Evolutionary conservation across 169 alveolate species (phyloP), one percentile per base, ranked within the genome.

Genomic region (Plasmodium sp.): DNA sequence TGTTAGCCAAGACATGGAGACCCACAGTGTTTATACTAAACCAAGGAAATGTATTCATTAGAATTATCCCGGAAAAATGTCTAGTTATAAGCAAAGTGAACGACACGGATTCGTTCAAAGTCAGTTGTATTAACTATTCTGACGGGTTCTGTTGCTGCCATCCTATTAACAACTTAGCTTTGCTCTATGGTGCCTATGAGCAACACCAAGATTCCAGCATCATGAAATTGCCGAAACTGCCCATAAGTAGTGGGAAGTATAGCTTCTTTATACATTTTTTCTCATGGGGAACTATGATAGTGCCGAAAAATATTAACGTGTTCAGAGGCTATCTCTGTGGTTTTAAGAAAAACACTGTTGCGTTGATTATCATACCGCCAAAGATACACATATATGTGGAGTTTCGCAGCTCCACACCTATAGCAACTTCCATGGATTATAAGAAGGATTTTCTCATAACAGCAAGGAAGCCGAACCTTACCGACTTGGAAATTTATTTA

Each of bases 91-190:
- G 95, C 12, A 81, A 74, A 14, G 93, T 81, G 2, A 94, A 94
- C 22, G 67, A 83, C 36, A 77, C 71, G 45, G 93, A 92, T 58
- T 92, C 96, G 1, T 80, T 85, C 74, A 84, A 92, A 54, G 94
- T 96, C n/a, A 85, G 62, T 14, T 84, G 96, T 62, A 95, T 96
- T 33, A 91, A 96, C 92, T 96, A 88, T 77, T 94, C 94, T 72
- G 96, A 86, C 31, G 97, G 97, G 36, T 96, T 96, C 72, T 86
- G 94, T 2, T 84, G 96, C 43, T 91, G 96, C n/a, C 96, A 96
- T 72, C 97, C 97, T 72, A 41, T 90, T 12, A 81, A 94, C 56
- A 81, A 84, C 72, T 81, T 93, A 83, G 97, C 96, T n/a, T 82
- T 92, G 41, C 92, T 95, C 56, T 96, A 96, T 90, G 97, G 97